Conservation (phyloP, 2,329 filamentous ascomycete species). For the Cephalotrichum gorgonifer region DNA sequence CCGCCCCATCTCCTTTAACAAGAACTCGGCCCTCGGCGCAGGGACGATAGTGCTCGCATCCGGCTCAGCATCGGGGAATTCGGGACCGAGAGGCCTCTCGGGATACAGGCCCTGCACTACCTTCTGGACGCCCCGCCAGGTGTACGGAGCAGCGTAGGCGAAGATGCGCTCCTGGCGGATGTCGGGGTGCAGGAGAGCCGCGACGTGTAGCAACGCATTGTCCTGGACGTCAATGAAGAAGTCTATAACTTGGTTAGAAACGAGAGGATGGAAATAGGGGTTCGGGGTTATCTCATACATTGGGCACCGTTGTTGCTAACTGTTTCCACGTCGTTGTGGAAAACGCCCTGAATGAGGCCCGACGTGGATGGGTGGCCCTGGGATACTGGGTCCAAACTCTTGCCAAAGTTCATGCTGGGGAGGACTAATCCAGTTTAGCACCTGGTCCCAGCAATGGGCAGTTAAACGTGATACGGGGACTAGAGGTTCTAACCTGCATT, state of each 20-base stretch:
- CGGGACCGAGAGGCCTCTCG: constrained; percentile 6
- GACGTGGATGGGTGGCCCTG: constrained; percentile 12
- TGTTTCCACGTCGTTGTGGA: constrained; percentile 8
- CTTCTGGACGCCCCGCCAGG: constrained; percentile 10
- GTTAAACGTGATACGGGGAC: not conserved
- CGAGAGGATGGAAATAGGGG: too few relatives aligned
- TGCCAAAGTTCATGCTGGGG: constrained; percentile 13
- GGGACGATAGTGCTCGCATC: not conserved
- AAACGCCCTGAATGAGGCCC: constrained; percentile 10
- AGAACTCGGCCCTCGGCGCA: not conserved
- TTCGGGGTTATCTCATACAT: too few relatives aligned
- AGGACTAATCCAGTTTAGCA: constrained; percentile 10
- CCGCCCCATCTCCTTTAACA: constrained; percentile 2
- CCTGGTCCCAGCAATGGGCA: constrained; percentile 7
- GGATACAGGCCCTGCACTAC: constrained; percentile 11
- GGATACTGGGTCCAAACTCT: constrained; percentile 8
- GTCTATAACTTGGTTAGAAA: not conserved
- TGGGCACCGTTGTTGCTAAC: too few relatives aligned
- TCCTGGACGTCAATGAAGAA: constrained; percentile 13
- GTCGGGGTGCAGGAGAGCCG: constrained; percentile 12
- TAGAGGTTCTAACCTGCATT: not conserved
- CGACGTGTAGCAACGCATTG: constrained; percentile 14
- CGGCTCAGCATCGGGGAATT: not conserved
- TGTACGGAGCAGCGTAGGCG: constrained; percentile 12
- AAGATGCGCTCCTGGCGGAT: constrained; percentile 14